phyloP scores from a whole-genome alignment of 129 eudicot species.

The Artemisia annua region DNA sequence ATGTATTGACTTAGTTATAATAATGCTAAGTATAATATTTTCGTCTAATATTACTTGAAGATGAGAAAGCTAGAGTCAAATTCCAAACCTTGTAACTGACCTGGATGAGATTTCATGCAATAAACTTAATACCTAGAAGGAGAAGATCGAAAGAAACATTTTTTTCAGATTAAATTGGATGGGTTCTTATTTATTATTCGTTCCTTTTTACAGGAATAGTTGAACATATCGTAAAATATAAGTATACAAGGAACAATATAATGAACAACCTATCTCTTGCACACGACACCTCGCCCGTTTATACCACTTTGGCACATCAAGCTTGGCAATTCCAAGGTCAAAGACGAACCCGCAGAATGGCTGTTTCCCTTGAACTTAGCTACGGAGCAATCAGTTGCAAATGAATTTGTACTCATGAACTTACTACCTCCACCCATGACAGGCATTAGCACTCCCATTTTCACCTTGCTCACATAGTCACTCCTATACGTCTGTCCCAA shows the following conservation, averaged over 20 bases:
- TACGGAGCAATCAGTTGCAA: conserved; percentile 42
- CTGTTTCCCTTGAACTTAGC: conserved; percentile 33
- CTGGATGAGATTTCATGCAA: neutral
- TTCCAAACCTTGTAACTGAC: neutral
- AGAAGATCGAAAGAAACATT: neutral
- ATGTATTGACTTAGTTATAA: too few relatives aligned
- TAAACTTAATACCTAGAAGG: neutral
- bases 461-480: conserved; percentile 60
- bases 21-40: too few relatives aligned
- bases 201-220: neutral
- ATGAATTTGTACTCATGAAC: conserved; percentile 36
- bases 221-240: neutral
- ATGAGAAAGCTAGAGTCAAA: too few relatives aligned
- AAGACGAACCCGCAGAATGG: conserved; percentile 2
- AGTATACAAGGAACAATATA: neutral
- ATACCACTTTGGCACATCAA: conserved; percentile 57
- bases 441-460: conserved; percentile 71
- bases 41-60: too few relatives aligned
- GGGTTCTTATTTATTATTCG: conserved; percentile 6
- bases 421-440: conserved; percentile 65
- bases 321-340: conserved; percentile 45
- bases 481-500: conserved; percentile 62
- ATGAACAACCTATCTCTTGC: conserved; percentile 56
- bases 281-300: conserved; percentile 63
- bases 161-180: conserved; percentile 7